phyloP scores from a whole-genome alignment of 176 grass and related monocot genomes.

The Ensete glaucum region DNA sequence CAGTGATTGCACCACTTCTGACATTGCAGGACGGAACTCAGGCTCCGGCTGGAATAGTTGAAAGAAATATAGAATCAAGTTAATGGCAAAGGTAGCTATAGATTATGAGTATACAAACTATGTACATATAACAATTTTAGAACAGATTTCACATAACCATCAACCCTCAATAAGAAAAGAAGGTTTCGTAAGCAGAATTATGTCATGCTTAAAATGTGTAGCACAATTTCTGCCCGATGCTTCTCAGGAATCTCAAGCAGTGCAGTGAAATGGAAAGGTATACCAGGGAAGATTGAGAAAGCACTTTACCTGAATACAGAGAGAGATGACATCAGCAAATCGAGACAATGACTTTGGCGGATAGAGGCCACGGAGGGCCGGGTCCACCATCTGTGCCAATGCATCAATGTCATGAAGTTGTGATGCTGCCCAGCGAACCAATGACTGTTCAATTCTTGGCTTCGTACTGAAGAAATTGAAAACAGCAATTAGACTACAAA shows the following conservation, averaged over 20 bases:
- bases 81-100: not conserved
- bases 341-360: slow-evolving; percentile 65
- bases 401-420: slow-evolving; percentile 61
- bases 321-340: slow-evolving; percentile 57
- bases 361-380: slow-evolving; percentile 73
- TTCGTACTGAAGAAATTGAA: slow-evolving; percentile 41
- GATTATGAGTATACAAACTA: too few relatives aligned
- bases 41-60: slow-evolving; percentile 44
- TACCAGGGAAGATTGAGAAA: not conserved
- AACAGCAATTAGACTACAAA: not conserved
- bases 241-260: not conserved
- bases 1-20: slow-evolving; percentile 62
- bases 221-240: not conserved
- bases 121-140: too few relatives aligned
- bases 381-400: slow-evolving; percentile 55
- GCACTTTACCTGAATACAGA: slow-evolving; percentile 58
- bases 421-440: slow-evolving; percentile 59
- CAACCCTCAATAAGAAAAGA: too few relatives aligned
- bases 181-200: not conserved
- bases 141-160: too few relatives aligned
- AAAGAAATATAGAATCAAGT: slow-evolving; percentile 9
- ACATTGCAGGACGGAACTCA: slow-evolving; percentile 65
- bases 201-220: not conserved
- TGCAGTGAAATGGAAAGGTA: not conserved
- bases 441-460: slow-evolving; percentile 43